Conservation (phyloP, 306 rosid species). For the Casuarina equisetifolia region DNA sequence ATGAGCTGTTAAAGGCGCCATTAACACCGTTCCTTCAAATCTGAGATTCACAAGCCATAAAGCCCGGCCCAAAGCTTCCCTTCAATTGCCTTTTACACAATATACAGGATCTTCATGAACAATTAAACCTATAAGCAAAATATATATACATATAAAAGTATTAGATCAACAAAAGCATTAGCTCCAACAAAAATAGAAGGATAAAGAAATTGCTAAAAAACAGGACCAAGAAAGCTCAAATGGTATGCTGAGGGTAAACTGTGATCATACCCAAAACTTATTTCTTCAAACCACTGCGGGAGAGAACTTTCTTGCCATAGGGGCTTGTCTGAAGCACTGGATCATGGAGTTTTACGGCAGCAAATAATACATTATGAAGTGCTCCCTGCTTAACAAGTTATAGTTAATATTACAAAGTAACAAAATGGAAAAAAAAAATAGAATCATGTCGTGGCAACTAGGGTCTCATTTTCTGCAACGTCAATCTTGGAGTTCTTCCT, state of each 20-base stretch:
- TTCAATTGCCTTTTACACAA: slow-evolving; percentile 32
- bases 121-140: slow-evolving; percentile 21
- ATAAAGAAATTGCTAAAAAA: neutral
- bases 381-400: slow-evolving; percentile 37
- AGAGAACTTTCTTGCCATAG: slow-evolving; percentile 55
- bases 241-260: neutral
- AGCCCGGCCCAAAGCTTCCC: neutral
- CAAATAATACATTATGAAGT: slow-evolving; percentile 36
- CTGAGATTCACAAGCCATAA: neutral
- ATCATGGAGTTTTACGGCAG: slow-evolving; percentile 44
- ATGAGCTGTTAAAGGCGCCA: slow-evolving; percentile 4
- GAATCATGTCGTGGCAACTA: neutral
- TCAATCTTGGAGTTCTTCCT: neutral
- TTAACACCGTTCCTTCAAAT: neutral
- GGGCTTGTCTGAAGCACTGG: slow-evolving; percentile 50
- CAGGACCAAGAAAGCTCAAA: neutral
- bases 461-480: neutral
- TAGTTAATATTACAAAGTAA: neutral
- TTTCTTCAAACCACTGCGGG: slow-evolving; percentile 36
- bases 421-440: neutral
- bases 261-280: slow-evolving; percentile 16
- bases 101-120: slow-evolving; percentile 24
- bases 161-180: neutral
- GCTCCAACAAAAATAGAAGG: neutral
- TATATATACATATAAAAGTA: neutral